Conservation (phyloP, 1,284 basidiomycete genomes). For the Leucoagaricus sp. region DNA sequence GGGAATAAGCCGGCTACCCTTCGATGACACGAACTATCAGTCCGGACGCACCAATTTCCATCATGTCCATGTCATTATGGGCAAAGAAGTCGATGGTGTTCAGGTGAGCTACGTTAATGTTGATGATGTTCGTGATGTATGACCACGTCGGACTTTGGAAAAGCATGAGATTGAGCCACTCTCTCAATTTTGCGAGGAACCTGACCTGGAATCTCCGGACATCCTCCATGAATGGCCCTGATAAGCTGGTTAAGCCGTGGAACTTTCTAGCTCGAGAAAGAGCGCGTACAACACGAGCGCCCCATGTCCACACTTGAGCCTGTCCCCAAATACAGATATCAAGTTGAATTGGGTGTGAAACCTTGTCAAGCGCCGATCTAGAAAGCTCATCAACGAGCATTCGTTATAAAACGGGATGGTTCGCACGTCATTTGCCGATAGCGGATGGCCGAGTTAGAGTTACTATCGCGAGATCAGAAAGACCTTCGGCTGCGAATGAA, state of each 20-base stretch:
- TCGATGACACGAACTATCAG: neutral
- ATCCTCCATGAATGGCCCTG: constrained; percentile 62
- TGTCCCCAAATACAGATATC: constrained; percentile 54
- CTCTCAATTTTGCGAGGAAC: neutral
- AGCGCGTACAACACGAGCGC: constrained; percentile 45
- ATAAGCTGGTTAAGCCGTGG: neutral
- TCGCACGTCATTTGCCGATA: constrained; percentile 56
- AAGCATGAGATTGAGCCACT: neutral
- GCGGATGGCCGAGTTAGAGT: constrained; percentile 56
- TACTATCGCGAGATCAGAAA: constrained; percentile 29
- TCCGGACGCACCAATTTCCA: constrained; percentile 47
- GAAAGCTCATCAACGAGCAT: neutral
- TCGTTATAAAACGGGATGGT: neutral
- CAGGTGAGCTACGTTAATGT: constrained; percentile 43
- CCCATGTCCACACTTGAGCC: constrained; percentile 56
- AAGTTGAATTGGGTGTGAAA: constrained; percentile 46
- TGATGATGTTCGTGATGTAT: constrained; percentile 47
- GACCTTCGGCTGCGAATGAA: too few species aligned
- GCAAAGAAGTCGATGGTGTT: constrained; percentile 45
- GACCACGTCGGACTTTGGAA: constrained; percentile 50
- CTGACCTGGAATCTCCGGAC: constrained; percentile 46
- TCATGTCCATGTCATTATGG: constrained; percentile 66
- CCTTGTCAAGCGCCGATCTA: constrained; percentile 45
- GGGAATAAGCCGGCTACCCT: neutral
- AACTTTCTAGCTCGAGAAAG: neutral